These are phyloP conservation scores for Oryza meridionalis DNA, from an alignment of 176 grass and related monocot genomes.

Conservation along the genomic window DNA sequence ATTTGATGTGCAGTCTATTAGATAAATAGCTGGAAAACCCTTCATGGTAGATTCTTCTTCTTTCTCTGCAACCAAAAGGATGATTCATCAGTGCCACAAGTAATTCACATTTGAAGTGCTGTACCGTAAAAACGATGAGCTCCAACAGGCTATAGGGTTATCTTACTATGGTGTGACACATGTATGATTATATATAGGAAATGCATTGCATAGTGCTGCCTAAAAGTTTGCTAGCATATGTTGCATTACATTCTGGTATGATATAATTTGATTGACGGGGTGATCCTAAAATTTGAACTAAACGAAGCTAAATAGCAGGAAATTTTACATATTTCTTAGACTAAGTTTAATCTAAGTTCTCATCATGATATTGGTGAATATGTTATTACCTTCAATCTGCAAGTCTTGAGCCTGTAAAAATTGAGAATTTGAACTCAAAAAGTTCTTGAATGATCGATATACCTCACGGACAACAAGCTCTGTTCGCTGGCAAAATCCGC, in stretches of 20 bases:
- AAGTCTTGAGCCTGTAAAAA: constrained; percentile 44
- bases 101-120: constrained; percentile 26
- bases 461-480: constrained; percentile 86
- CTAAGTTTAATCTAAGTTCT: not conserved
- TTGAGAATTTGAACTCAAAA: constrained; percentile 46
- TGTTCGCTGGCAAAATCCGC: constrained; percentile 91
- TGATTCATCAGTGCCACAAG: constrained; percentile 23
- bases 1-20: constrained; percentile 87
- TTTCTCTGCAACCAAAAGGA: constrained; percentile 54
- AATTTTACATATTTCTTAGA: constrained; percentile 11
- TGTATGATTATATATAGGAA: not conserved
- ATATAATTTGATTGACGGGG: not conserved
- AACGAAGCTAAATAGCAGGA: not conserved
- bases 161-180: constrained; percentile 1
- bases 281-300: not conserved
- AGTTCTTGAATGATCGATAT: constrained; percentile 71
- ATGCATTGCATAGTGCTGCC: constrained; percentile 23
- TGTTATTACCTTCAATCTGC: constrained; percentile 62
- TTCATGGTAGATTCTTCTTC: constrained; percentile 46
- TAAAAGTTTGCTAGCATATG: constrained; percentile 15
- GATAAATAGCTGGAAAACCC: constrained; percentile 69
- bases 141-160: constrained; percentile 22
- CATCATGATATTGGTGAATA: constrained; percentile 17
- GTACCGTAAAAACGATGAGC: constrained; percentile 10
- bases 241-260: not conserved